These are phyloP conservation scores for Collybia nuda DNA, from an alignment of 768 basidiomycete species.

Conservation along the genomic window DNA sequence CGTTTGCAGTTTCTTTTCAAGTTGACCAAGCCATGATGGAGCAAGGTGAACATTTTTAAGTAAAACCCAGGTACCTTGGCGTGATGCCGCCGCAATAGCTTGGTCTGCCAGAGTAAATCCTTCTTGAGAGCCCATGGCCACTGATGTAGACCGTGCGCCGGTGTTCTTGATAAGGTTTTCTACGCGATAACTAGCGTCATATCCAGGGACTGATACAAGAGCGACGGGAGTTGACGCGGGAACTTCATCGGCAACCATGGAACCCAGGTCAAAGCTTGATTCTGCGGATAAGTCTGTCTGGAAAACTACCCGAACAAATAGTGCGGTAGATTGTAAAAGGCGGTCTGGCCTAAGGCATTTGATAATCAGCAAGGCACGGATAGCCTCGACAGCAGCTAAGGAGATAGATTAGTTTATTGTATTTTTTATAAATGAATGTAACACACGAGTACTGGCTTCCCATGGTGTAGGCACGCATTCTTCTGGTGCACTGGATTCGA, in stretches of 20 bases:
- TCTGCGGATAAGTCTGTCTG: constrained; percentile 74
- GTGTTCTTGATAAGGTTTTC: constrained; percentile 83
- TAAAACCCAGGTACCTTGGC: constrained; percentile 94
- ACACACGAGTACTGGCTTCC: constrained; percentile 77
- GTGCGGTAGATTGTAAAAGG: constrained; percentile 76
- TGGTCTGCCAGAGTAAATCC: constrained; percentile 96
- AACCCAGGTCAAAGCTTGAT: constrained; percentile 72
- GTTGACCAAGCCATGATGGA: constrained; percentile 90
- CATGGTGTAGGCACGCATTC: constrained; percentile 71
- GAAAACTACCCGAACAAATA: constrained; percentile 78
- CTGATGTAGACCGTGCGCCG: constrained; percentile 76
- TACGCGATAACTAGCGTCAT: constrained; percentile 97
- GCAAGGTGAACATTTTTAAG: constrained; percentile 98
- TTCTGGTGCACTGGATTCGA: constrained; percentile 69
- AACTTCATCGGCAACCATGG: constrained; percentile 80
- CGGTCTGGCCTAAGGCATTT: constrained; percentile 95
- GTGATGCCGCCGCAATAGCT: constrained; percentile 88
- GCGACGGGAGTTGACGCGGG: constrained; percentile 82
- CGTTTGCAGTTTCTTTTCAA: constrained; percentile 96
- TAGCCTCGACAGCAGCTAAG: constrained; percentile 69
- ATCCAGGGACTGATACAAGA: constrained; percentile 90
- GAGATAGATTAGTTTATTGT: background rate
- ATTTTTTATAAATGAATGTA: background rate
- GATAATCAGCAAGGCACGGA: constrained; percentile 75
- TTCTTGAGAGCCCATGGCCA: constrained; percentile 99